These are phyloP conservation scores for Gelatoporia subvermispora DNA, from an alignment of 768 basidiomycete genomes.

Conservation along the genomic window DNA sequence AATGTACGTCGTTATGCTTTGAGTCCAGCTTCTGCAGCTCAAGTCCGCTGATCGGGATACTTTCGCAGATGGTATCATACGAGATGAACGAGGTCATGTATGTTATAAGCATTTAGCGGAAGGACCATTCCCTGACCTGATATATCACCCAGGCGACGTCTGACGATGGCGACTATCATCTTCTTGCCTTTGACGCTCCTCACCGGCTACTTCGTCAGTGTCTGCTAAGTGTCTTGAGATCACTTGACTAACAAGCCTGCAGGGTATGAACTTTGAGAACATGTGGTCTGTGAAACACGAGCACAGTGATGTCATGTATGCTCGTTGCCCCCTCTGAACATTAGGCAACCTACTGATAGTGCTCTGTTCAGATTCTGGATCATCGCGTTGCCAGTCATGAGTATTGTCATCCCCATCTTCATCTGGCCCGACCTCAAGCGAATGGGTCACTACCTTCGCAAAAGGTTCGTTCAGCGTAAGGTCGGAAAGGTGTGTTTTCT, in stretches of 20 bases:
- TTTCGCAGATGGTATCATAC: slow-evolving; percentile 57
- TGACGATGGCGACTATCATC: slow-evolving; percentile 67
- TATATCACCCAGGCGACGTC: slow-evolving; percentile 42
- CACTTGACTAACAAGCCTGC: not conserved
- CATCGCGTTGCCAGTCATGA: slow-evolving; percentile 57
- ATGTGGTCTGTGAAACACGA: slow-evolving; percentile 46
- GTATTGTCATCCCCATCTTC: slow-evolving; percentile 47
- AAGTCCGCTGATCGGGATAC: not conserved
- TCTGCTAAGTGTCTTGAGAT: slow-evolving; percentile 13
- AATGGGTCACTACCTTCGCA: slow-evolving; percentile 42
- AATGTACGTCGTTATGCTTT: slow-evolving; percentile 42
- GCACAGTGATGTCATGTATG: slow-evolving; percentile 18
- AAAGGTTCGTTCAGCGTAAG: slow-evolving; percentile 30
- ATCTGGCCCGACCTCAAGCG: slow-evolving; percentile 44
- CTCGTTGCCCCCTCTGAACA: slow-evolving; percentile 1
- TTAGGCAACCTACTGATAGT: not conserved
- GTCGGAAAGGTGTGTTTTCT: slow-evolving; percentile 28
- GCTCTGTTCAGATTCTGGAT: slow-evolving; percentile 52
- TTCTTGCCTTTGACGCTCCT: slow-evolving; percentile 67
- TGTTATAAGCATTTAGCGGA: slow-evolving; percentile 9
- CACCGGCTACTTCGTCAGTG: slow-evolving; percentile 66
- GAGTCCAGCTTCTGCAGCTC: not conserved
- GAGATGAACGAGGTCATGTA: slow-evolving; percentile 76
- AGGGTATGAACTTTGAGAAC: slow-evolving; percentile 63
- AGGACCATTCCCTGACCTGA: not conserved